phyloP scores from a whole-genome alignment of 306 rosid genomes.

The Gleditsia sinensis region DNA sequence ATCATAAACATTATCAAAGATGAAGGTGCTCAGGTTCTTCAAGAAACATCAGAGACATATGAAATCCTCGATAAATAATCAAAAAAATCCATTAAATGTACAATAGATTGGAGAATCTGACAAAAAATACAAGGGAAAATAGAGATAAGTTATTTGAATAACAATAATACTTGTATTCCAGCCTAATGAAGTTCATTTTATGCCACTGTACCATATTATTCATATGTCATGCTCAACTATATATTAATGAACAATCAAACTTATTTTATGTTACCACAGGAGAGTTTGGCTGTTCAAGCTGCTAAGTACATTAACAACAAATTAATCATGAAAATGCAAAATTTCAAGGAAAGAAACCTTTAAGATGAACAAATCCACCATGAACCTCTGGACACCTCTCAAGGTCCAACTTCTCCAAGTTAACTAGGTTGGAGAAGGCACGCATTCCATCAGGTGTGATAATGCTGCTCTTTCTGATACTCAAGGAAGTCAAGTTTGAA shows the following conservation, averaged over 20 bases:
- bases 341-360: constrained; percentile 47
- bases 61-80: not conserved
- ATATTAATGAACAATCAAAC: not conserved
- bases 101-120: constrained; percentile 13
- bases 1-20: constrained; percentile 2
- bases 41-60: constrained; percentile 10
- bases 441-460: constrained; percentile 67
- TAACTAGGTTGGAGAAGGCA: constrained; percentile 58
- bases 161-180: constrained; percentile 27
- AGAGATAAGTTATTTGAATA: constrained; percentile 7
- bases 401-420: constrained; percentile 74
- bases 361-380: constrained; percentile 77
- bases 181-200: constrained; percentile 20
- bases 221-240: constrained; percentile 7
- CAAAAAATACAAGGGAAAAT: constrained; percentile 11
- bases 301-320: constrained; percentile 18
- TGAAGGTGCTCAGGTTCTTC: not conserved
- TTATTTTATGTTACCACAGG: constrained; percentile 24
- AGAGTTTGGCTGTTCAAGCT: constrained; percentile 7
- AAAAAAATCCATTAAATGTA: not conserved
- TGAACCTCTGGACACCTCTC: constrained; percentile 69
- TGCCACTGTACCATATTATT: constrained; percentile 11
- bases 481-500: constrained; percentile 61
- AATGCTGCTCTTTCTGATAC: constrained; percentile 57
- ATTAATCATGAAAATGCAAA: constrained; percentile 15